Conservation (phyloP, 495 filamentous ascomycete species). For the Massariosphaeria phaeospora region DNA sequence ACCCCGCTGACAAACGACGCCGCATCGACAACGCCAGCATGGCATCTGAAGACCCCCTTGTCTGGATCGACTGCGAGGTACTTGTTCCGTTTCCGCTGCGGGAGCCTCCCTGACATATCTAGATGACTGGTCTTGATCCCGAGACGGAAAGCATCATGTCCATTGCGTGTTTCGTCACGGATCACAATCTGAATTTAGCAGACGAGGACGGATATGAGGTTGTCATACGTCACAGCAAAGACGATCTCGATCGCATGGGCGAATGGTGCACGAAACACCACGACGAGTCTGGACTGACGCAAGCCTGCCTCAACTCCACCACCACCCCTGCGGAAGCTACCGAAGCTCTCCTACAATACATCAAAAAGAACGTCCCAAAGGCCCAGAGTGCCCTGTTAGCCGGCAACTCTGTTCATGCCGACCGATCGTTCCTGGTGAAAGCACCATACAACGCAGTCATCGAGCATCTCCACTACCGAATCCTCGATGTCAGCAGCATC, state of each 20-base stretch:
- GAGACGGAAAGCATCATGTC: constrained; percentile 80
- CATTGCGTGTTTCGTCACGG: constrained; percentile 89
- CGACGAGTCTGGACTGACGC: constrained; percentile 70
- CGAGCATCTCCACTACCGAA: constrained; percentile 77
- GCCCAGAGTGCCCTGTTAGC: constrained; percentile 66
- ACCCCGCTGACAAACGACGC: too few relatives aligned
- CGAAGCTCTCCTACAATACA: constrained; percentile 67
- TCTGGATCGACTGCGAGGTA: constrained; percentile 92
- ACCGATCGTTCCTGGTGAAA: constrained; percentile 73
- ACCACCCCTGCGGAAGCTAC: constrained; percentile 70
- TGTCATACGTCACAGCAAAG: constrained; percentile 69
- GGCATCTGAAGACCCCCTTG: constrained; percentile 56
- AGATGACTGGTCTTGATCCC: constrained; percentile 93
- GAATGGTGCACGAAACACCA: constrained; percentile 65
- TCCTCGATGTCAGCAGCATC: constrained; percentile 83
- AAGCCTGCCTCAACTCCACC: constrained; percentile 66
- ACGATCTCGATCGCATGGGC: constrained; percentile 70
- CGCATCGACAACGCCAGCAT: neutral
- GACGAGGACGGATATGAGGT: constrained; percentile 74
- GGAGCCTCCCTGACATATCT: constrained; percentile 6
- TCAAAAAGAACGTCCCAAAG: constrained; percentile 62
- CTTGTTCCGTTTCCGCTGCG: too few relatives aligned
- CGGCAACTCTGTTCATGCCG: constrained; percentile 88
- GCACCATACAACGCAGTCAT: constrained; percentile 66
- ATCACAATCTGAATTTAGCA: constrained; percentile 67